These are phyloP conservation scores for Cadophora sp. DNA, from an alignment of 2,329 filamentous ascomycete genomes.

Conservation along the genomic window DNA sequence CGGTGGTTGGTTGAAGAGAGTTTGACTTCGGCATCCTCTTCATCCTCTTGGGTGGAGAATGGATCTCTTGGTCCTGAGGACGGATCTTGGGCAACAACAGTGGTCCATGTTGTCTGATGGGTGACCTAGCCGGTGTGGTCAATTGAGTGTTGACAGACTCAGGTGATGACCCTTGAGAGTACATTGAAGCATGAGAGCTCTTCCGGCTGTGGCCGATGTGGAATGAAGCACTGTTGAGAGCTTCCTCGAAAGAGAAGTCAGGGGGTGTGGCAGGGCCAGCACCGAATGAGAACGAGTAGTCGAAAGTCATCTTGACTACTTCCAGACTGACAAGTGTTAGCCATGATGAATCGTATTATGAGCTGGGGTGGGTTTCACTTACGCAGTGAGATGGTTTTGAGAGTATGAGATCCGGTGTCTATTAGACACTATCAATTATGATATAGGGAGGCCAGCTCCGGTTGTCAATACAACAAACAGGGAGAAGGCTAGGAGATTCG, in stretches of 20 bases:
- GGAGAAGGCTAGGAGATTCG: constrained; percentile 42
- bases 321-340: constrained; percentile 55
- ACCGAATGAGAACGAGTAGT: constrained; percentile 64
- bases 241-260: constrained; percentile 61
- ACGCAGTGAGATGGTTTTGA: constrained; percentile 32
- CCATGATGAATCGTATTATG: constrained; percentile 18
- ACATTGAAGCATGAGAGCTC: constrained; percentile 54
- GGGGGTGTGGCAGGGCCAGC: constrained; percentile 53
- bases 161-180: constrained; percentile 71
- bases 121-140: constrained; percentile 74
- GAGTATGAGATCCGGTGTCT: constrained; percentile 27
- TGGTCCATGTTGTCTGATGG: constrained; percentile 79
- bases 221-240: constrained; percentile 61
- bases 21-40: constrained; percentile 49
- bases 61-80: constrained; percentile 80
- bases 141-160: constrained; percentile 72
- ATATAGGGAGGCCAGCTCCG: constrained; percentile 43
- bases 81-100: constrained; percentile 86
- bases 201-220: constrained; percentile 49
- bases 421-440: constrained; percentile 42
- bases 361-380: constrained; percentile 23
- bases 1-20: constrained; percentile 39
- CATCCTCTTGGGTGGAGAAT: constrained; percentile 65
- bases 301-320: constrained; percentile 64
- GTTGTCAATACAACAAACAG: constrained; percentile 32